Conservation (phyloP, 257 asterid genomes). For the Nemophila menziesii region DNA sequence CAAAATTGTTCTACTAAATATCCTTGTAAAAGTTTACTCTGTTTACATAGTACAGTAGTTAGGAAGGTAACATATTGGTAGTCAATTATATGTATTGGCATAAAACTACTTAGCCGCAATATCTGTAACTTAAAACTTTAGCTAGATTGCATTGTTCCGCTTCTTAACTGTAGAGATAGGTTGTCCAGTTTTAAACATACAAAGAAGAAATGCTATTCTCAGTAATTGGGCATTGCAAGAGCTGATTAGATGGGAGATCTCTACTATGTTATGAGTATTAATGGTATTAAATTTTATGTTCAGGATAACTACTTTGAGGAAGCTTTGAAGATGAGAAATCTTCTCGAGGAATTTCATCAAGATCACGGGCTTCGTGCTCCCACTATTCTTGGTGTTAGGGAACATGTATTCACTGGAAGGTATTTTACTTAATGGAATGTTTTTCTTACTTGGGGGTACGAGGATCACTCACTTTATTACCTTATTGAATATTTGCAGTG, state of each 20-base stretch:
- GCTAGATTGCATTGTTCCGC: not conserved
- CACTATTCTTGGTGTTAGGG: slow-evolving; percentile 96
- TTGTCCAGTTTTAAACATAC: not conserved
- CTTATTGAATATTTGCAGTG: slow-evolving; percentile 61
- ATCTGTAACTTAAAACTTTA: not conserved
- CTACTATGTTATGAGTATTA: not conserved
- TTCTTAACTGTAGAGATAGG: not conserved
- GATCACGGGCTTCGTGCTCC: slow-evolving; percentile 85
- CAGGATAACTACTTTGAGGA: slow-evolving; percentile 96
- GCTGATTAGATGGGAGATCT: not conserved
- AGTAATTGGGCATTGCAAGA: not conserved
- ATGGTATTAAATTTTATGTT: slow-evolving; percentile 4
- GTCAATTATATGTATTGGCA: not conserved
- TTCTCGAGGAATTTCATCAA: slow-evolving; percentile 70
- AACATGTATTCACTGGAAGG: slow-evolving; percentile 99
- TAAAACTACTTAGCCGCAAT: too few relatives aligned
- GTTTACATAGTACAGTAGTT: not conserved
- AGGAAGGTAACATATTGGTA: not conserved
- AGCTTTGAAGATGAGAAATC: slow-evolving; percentile 96
- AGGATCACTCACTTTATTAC: slow-evolving; percentile 15
- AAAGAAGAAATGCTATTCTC: not conserved
- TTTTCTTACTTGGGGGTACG: slow-evolving; percentile 2
- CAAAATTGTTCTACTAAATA: too few relatives aligned
- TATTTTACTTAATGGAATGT: slow-evolving; percentile 18
- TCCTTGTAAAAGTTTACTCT: too few relatives aligned